phyloP scores from a whole-genome alignment of 2,329 filamentous ascomycete species.

The Ceratocystis destructans region DNA sequence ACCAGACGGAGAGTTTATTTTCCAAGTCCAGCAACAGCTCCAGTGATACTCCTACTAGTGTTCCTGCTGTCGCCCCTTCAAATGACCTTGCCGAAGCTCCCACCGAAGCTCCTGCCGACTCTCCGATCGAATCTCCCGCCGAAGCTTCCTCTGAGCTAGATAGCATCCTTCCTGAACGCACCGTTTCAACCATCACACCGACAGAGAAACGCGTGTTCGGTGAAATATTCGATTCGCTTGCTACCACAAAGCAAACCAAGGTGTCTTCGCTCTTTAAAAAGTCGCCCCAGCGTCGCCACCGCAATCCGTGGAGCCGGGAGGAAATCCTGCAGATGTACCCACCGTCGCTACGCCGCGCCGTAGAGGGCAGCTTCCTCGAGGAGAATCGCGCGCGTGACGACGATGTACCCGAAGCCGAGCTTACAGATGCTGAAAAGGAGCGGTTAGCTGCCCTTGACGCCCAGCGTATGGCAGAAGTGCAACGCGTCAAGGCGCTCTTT shows the following conservation, averaged over 20 bases:
- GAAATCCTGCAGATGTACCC: conserved; percentile 30
- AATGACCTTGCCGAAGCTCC: neutral
- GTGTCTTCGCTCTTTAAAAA: conserved; percentile 7
- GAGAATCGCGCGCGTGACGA: conserved; percentile 23
- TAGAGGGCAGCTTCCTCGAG: conserved; percentile 30
- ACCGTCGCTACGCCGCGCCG: conserved; percentile 28
- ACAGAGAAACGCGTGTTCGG: conserved; percentile 45
- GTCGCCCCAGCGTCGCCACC: neutral
- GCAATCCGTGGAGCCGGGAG: conserved; percentile 22
- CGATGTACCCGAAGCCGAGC: neutral
- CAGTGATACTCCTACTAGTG: neutral
- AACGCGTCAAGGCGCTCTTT: conserved; percentile 43
- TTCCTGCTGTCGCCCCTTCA: too few relatives aligned
- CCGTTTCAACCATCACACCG: conserved; percentile 42
- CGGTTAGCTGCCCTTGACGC: neutral
- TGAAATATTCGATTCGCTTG: conserved; percentile 39
- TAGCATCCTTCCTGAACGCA: conserved; percentile 2
- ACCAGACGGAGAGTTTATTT: neutral
- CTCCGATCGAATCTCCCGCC: neutral
- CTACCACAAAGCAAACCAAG: conserved; percentile 11
- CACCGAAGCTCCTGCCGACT: neutral
- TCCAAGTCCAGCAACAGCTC: neutral
- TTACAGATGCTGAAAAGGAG: conserved; percentile 1
- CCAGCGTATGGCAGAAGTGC: conserved; percentile 27
- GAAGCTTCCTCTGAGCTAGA: neutral